Evolutionary conservation across 805 yeast species (phyloP), one percentile per base, ranked within the genome.

Genomic region (Kodamaea sagamina): DNA sequence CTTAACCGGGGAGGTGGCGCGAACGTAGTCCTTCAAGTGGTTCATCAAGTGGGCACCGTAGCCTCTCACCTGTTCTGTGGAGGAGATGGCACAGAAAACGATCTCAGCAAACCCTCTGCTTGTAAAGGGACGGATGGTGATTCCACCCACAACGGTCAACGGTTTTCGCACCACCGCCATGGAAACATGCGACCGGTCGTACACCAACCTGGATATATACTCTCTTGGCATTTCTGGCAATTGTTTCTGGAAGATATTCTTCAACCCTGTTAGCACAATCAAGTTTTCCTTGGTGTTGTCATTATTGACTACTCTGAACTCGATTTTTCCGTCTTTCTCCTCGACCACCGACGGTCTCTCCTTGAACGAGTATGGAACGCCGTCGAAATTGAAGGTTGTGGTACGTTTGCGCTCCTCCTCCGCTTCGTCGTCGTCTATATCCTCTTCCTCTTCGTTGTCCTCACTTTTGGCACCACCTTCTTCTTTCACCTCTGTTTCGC

Each of bases 21-120:
- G 75, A 31, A 93, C 97, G 63, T 92, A 93, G 65, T 93, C 99
- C 59, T 93, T 93, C 53, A 93, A 71, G 68, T 93, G 99, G 63
- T 93, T 93, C 99, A 93, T 93, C 57, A 93, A 65, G 65, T 93
- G 99, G 0, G 99, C 99, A 65, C 99, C 99, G 61, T 93, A 93
- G 26, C 99, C 99, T 50, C 97, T 72, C 13, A 93, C 99, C 69
- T 93, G 99, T 61, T 93, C 99, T 0, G 97, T 88, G 2, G 97
- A 88, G 34, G 95, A 85, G 46, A 93, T 93, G 19, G 99, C 99
- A 77, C 97, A 93, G 57, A 93, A 93, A 18, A 93, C 99, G 68
- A 93, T 93, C 64, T 93, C 99, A 1, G 99, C 99, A 74, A 93
- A 93, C 57, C 80, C 85, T 47, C 96, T 77, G 42, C 81, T 79